These are phyloP conservation scores for Xylaria flabelliformis DNA, from an alignment of 495 filamentous ascomycete genomes.

Conservation along the genomic window DNA sequence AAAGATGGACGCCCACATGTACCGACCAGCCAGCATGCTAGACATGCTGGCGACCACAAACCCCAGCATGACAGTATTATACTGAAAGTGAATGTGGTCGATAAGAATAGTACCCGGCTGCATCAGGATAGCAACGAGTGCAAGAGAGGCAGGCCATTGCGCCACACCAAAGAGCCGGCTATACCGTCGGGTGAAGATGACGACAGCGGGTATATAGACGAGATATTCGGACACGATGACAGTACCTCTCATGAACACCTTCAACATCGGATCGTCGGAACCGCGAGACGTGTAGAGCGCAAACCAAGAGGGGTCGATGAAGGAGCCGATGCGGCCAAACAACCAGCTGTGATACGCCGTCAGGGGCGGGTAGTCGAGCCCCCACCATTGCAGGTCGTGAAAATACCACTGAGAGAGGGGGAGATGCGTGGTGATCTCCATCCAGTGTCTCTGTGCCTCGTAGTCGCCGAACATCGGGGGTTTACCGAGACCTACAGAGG, in stretches of 20 bases:
- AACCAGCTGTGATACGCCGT: constrained; percentile 98
- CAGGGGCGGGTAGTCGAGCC: constrained; percentile 94
- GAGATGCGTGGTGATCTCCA: constrained; percentile 90
- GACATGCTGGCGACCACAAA: constrained; percentile 84
- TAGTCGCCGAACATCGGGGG: constrained; percentile 97
- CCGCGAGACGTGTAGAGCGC: constrained; percentile 84
- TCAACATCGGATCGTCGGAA: constrained; percentile 75
- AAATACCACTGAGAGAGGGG: constrained; percentile 97
- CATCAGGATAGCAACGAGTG: constrained; percentile 87
- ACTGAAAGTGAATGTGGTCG: constrained; percentile 99
- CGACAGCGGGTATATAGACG: constrained; percentile 81
- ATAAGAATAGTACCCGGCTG: constrained; percentile 92
- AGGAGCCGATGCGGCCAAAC: constrained; percentile 80
- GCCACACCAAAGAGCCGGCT: constrained; percentile 72
- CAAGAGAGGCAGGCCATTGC: constrained; percentile 80
- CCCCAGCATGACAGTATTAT: constrained; percentile 97
- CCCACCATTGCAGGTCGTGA: constrained; percentile 96
- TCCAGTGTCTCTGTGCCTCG: constrained; percentile 97
- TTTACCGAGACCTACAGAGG: constrained; percentile 67
- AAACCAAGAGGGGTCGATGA: constrained; percentile 86
- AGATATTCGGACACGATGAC: constrained; percentile 90
- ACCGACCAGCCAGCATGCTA: constrained; percentile 81
- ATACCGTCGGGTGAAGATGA: constrained; percentile 81
- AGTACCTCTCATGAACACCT: constrained; percentile 93
- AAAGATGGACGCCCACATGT: constrained; percentile 88